These are phyloP conservation scores for Harringtonia lauricola DNA, from an alignment of 2,329 filamentous ascomycete genomes.

Conservation along the genomic window DNA sequence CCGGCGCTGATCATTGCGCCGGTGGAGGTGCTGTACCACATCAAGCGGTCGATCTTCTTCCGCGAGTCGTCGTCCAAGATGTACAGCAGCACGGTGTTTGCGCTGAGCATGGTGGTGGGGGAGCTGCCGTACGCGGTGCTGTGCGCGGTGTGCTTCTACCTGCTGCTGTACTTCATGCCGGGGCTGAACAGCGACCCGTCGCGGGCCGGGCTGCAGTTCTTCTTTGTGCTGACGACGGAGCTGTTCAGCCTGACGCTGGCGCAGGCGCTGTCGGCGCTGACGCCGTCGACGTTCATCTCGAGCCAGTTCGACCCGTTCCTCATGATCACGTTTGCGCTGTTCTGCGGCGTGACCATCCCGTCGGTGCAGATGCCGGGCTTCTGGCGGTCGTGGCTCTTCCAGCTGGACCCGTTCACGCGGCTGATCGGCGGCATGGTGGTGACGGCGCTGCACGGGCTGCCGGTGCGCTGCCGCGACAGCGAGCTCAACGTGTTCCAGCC, in stretches of 20 bases:
- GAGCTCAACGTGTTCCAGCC: slow-evolving; percentile 62
- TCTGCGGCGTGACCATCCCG: slow-evolving; percentile 80
- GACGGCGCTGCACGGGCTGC: slow-evolving; percentile 58
- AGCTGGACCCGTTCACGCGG: slow-evolving; percentile 74
- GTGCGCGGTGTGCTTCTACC: slow-evolving; percentile 70
- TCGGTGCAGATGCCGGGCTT: slow-evolving; percentile 66
- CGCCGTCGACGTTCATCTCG: slow-evolving; percentile 68
- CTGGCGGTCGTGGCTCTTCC: slow-evolving; percentile 72
- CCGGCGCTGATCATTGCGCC: slow-evolving; percentile 75
- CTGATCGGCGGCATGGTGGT: slow-evolving; percentile 72
- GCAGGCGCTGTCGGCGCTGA: slow-evolving; percentile 66
- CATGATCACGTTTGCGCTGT: slow-evolving; percentile 72
- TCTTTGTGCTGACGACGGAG: slow-evolving; percentile 75
- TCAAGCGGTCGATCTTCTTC: slow-evolving; percentile 73
- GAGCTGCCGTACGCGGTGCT: slow-evolving; percentile 78
- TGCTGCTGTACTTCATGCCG: slow-evolving; percentile 77
- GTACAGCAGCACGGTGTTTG: slow-evolving; percentile 73
- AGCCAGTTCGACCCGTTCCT: slow-evolving; percentile 73
- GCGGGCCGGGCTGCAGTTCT: slow-evolving; percentile 75
- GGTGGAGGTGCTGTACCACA: slow-evolving; percentile 74
- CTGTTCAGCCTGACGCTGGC: slow-evolving; percentile 73
- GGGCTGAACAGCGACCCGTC: slow-evolving; percentile 54
- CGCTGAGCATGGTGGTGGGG: slow-evolving; percentile 64
- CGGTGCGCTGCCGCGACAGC: slow-evolving; percentile 45
- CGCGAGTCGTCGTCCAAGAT: slow-evolving; percentile 79